Percentiles rank a stretch among this genome's conserved stretches.
phyloP scores from a whole-genome alignment of 2,329 filamentous ascomycete species.

The Trichothecium sympodiale region DNA sequence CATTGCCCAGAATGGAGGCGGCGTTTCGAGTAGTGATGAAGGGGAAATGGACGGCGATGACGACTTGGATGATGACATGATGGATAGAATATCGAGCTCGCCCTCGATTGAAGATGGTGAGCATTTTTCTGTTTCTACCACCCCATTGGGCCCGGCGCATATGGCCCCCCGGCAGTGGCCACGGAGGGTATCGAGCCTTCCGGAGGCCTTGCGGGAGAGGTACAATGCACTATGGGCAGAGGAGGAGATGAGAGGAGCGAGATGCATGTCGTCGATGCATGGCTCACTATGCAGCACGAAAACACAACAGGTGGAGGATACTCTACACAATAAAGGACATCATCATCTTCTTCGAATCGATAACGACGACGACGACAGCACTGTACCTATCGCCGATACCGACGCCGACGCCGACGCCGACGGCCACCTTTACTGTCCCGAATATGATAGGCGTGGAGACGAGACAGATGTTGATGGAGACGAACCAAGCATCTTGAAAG shows the following conservation, averaged over 20 bases:
- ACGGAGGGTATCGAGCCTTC: constrained; percentile 22
- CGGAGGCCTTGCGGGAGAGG: neutral
- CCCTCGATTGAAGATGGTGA: constrained; percentile 98
- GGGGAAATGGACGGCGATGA: constrained; percentile 62
- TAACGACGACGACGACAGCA: constrained; percentile 23
- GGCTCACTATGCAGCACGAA: neutral
- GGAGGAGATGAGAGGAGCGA: too few relatives aligned
- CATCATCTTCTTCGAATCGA: constrained; percentile 40
- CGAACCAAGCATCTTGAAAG: too few relatives aligned
- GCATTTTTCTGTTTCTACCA: constrained; percentile 38
- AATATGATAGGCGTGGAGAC: neutral
- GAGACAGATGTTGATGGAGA: neutral
- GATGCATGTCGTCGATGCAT: too few relatives aligned
- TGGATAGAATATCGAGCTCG: constrained; percentile 98
- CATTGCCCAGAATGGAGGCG: constrained; percentile 50
- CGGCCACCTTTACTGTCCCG: constrained; percentile 9
- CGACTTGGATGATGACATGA: constrained; percentile 79
- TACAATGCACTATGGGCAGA: too few relatives aligned
- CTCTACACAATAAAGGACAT: constrained; percentile 11
- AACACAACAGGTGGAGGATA: constrained; percentile 5
- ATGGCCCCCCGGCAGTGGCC: constrained; percentile 27
- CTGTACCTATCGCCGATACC: too few relatives aligned
- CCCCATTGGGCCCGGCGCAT: neutral
- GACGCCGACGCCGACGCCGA: constrained; percentile 14
- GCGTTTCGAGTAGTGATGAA: constrained; percentile 38